Evolutionary conservation across 495 filamentous ascomycete species (phyloP), one percentile per base, ranked within the genome.

Genomic region (Hyaloscypha hepaticicola): DNA sequence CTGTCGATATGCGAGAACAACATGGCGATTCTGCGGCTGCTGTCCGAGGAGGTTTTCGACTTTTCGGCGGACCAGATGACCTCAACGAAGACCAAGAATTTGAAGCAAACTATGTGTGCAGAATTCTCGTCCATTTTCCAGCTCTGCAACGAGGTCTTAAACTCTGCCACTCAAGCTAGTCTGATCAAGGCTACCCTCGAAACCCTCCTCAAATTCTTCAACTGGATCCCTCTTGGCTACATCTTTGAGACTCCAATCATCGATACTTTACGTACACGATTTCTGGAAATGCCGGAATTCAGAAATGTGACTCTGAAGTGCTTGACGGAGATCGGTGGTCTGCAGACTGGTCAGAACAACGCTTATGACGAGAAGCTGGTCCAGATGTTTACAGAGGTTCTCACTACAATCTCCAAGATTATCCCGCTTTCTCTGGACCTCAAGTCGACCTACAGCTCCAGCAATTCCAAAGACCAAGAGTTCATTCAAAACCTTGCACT

Each of bases 51-150:
- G 77, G 95, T 98, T 7, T 98, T 99, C 72, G 95, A 99, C 77
- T 99, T 92, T 75, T 98, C 96, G 7, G 93, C 94, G 57, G 95
- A 98, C 68, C 92, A 97, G 74, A 96, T 98, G 94, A 99, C 96
- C 14, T 96, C 93, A 29, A 85, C 87, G 27, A 99, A 98, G 81
- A 94, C 93, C 25, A 87, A 93, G 72, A 96, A 96, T 69, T 78
- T 99, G 50, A 99, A 99, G 79, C 92, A 90, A 34, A 96, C 90
- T 48, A 99, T 99, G 95, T 96, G 93, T 76, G 86, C 91, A 70
- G 96, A 98, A 74, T 99, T 99, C 73, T 96, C 95, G 0, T 89
- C 90, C 8, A 98, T 99, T 68, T 99, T 97, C 80, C 90, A 96
- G 77, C 84, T 99, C 27, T 99, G 95, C 79, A 91, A 90, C 25